phyloP scores from a whole-genome alignment of 805 yeast genomes.

The Pichia kluyveri region DNA sequence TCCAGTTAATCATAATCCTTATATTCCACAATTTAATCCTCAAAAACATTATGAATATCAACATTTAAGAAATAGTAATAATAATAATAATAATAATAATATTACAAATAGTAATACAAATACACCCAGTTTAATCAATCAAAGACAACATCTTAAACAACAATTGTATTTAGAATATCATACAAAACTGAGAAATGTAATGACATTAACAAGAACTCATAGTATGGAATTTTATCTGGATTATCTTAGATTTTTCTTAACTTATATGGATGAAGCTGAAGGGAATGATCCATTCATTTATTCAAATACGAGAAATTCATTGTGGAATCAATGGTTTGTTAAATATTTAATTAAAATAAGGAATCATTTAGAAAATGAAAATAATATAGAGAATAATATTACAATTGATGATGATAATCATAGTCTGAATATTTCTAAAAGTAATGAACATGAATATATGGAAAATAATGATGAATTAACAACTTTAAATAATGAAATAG shows the following conservation, averaged over 20 bases:
- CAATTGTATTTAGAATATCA: constrained; percentile 4
- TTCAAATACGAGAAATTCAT: constrained; percentile 24
- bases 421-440: too few species aligned
- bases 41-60: background rate
- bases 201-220: constrained; percentile 13
- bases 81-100: background rate
- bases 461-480: too few species aligned
- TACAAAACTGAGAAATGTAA: constrained; percentile 10
- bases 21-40: background rate
- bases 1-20: background rate
- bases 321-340: constrained; percentile 23
- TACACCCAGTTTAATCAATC: background rate
- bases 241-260: constrained; percentile 22
- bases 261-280: constrained; percentile 26
- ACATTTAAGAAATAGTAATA: background rate
- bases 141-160: background rate
- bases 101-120: too few species aligned
- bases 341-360: constrained; percentile 14
- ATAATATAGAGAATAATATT: too few species aligned
- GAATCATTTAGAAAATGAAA: constrained; percentile 1
- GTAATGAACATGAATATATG: too few species aligned
- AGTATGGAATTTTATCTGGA: constrained; percentile 20
- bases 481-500: background rate
- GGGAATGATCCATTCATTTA: constrained; percentile 23
- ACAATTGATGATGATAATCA: too few species aligned